Base-by-base conservation (phyloP, 2,329 filamentous ascomycete species). In the Torrubiella hemipterigena region DNA sequence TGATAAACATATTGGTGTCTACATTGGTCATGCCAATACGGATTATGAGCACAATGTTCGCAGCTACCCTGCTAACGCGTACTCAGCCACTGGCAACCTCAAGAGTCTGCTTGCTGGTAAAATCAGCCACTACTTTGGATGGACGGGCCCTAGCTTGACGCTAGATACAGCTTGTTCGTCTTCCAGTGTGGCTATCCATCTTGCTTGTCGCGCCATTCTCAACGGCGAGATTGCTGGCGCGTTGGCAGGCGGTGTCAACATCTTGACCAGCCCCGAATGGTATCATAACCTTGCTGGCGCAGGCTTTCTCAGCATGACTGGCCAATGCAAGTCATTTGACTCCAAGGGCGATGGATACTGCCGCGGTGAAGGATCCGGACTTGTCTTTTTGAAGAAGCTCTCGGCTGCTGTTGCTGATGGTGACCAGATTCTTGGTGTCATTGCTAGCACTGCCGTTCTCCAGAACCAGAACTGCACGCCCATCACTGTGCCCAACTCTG, bases 291-390 rank as follows among this genome's bases (percentile, higher is more conserved):
- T 50, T 3, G 40, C 42, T 13, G 42, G 33, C 5, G 36, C 36
- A 1, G 35, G 35, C 3, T 51, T 56, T 13, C 38, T 52, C 2
- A 51, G 46, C 31, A 38, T 42, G 5, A 49, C 48, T 0, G 55
- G 55, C 0, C 37, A 45, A 19, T 55, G 47, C 29, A 52, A 51
- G 33, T 40, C 54, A 0, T 58, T 55, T 25, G 51, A 54, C 17
- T 39, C 45, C 2, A 37, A 41, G 3, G 65, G 58, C 2, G 56
- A 67, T 35, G 70, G 69, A 0, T 74, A 72, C 36, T 67, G 59
- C 9, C 52, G 68, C 3, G 67, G 57, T 1, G 69, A 75, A 29
- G 69, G 61, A 0, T 42, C 56, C 4, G 61, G 43, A 0, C 40
- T 50, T 1, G 41, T 74, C 0, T 42, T 69, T 3, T 37, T 74